Base-by-base conservation (phyloP, 306 rosid genomes). In the Gynostemma pentaphyllum region DNA sequence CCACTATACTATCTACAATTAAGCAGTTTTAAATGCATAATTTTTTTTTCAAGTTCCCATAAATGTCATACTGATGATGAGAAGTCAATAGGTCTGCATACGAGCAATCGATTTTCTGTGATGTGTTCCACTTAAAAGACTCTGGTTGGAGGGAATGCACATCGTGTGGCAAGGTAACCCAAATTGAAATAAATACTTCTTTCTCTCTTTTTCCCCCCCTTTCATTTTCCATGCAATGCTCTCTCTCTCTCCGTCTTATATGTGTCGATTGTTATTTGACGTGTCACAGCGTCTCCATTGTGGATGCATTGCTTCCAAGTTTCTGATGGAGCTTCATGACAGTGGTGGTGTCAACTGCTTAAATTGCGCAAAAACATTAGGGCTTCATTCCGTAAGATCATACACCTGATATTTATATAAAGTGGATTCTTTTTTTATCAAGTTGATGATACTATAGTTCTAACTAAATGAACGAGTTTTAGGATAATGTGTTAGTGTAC, bases 131-230 rank as follows among this genome's bases (percentile, higher is more conserved):
- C 67, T 70, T 86, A 9, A 70, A 79, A 19, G 99, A 88, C 69
- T 81, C 99, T 57, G 96, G 99, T 66, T 92, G 99, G 99, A 84
- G 99, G 74, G 87, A 92, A 45, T 92, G 99, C 70, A 40, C 72
- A 26, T 62, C 69, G 19, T 92, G 99, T 72, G 83, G 89, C 76
- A 92, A 88, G 99, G 99, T 88, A 73, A 75, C 55, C 41, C 16
- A 16, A 9, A 5, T 46, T 7, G 64, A 53, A 11, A 36, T 55
- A 29, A 45, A 24, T 21, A 40, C 61, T 21, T 22, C 51, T 32
- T 34, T 32, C 23, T 44, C 14, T 13, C 57, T 75, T 51, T 39
- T 41, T 44, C 56, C 45, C 67, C 34, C 41, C 28, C 21, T 28
- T n/a, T n/a, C n/a, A n/a, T n/a, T n/a, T n/a, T n/a, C n/a, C n/a